Conservation (phyloP, 192 early-diverging fungal species). For the Paraglomus occultum region DNA sequence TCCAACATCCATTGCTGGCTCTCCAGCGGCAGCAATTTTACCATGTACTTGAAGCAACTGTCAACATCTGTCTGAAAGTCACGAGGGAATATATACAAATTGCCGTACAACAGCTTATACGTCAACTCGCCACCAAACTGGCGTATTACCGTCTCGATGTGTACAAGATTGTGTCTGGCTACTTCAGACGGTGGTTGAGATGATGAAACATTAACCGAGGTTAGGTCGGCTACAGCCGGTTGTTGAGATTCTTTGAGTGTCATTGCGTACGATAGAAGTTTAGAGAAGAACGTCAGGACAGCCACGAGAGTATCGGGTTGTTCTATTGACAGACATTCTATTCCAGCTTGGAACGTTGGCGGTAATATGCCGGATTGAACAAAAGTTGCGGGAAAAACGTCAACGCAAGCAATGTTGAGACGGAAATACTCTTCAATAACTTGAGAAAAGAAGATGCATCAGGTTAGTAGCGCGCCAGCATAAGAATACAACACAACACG, state of each 20-base stretch:
- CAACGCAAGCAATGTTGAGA: slow-evolving; percentile 49
- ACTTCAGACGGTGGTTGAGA: slow-evolving; percentile 5
- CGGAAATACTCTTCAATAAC: slow-evolving; percentile 79
- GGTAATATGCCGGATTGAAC: slow-evolving; percentile 54
- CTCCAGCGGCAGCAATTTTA: slow-evolving; percentile 48
- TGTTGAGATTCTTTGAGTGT: slow-evolving; percentile 25
- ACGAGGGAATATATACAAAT: slow-evolving; percentile 53
- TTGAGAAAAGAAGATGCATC: slow-evolving; percentile 34
- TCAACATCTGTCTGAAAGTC: slow-evolving; percentile 57
- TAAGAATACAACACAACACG: neutral
- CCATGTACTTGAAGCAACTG: slow-evolving; percentile 44
- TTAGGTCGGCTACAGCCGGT: slow-evolving; percentile 13
- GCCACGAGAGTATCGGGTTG: slow-evolving; percentile 49
- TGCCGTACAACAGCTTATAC: slow-evolving; percentile 48
- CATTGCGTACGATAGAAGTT: slow-evolving; percentile 39
- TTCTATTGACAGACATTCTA: slow-evolving; percentile 56
- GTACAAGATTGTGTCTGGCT: slow-evolving; percentile 31
- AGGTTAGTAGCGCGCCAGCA: neutral
- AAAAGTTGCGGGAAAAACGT: slow-evolving; percentile 51
- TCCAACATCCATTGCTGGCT: slow-evolving; percentile 47
- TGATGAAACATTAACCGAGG: slow-evolving; percentile 29
- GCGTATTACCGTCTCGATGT: slow-evolving; percentile 42
- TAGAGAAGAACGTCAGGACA: slow-evolving; percentile 49
- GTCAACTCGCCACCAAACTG: slow-evolving; percentile 44
- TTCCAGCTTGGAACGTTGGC: slow-evolving; percentile 60